Percentiles rank a stretch among this genome's conserved stretches.
These are phyloP conservation scores for Pseudozyma pruni DNA, from an alignment of 1,284 basidiomycete genomes.

Conservation along the genomic window DNA sequence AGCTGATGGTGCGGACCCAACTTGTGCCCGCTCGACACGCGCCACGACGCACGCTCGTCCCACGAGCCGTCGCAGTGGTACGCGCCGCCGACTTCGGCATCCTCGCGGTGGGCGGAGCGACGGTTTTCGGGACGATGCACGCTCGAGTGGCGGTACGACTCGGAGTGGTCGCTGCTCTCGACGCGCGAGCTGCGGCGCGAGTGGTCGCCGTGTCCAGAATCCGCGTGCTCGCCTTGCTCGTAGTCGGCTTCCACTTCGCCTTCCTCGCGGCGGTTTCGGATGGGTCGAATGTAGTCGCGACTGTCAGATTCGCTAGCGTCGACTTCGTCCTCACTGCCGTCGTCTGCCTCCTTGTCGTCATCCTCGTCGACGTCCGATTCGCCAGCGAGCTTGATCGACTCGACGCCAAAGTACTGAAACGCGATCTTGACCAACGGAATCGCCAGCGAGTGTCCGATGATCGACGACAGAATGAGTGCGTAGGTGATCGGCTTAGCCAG, in stretches of 20 bases:
- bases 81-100: constrained; percentile 18
- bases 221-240: constrained; percentile 39
- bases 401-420: constrained; percentile 42
- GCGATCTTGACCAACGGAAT: constrained; percentile 57
- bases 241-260: constrained; percentile 25
- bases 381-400: constrained; percentile 48
- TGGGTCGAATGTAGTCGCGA: constrained; percentile 25
- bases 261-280: constrained; percentile 22
- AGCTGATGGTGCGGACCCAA: constrained; percentile 50
- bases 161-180: constrained; percentile 19
- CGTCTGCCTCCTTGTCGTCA: constrained; percentile 14
- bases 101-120: constrained; percentile 10
- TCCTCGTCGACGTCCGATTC: constrained; percentile 24
- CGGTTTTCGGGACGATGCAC: constrained; percentile 33
- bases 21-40: constrained; percentile 52
- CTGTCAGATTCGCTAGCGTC: not conserved
- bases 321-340: constrained; percentile 6
- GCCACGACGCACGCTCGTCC: constrained; percentile 50
- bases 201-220: constrained; percentile 5
- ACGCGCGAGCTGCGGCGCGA: constrained; percentile 33
- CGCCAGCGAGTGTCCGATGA: constrained; percentile 54
- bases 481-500: constrained; percentile 58
- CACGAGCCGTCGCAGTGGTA: constrained; percentile 41
- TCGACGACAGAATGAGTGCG: constrained; percentile 50
- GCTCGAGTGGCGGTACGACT: constrained; percentile 33